phyloP scores from a whole-genome alignment of 108 stramenopile genomes.

The Pseudonitzschia pungens region DNA sequence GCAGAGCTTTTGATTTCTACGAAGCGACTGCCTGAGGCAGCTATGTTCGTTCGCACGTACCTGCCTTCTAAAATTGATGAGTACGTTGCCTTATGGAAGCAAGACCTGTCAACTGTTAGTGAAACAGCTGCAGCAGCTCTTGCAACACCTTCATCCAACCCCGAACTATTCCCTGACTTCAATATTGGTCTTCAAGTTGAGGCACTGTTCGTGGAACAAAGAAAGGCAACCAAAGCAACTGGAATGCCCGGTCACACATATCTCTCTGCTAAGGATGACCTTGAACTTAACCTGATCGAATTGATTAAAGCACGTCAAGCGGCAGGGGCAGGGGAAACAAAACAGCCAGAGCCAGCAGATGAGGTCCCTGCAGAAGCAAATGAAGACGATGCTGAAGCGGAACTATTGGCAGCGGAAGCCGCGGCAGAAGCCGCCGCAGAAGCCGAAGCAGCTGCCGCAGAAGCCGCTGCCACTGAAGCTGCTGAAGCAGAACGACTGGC shows the following conservation, averaged over 20 bases:
- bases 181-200: slow-evolving; percentile 92
- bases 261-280: slow-evolving; percentile 85
- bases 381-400: background rate
- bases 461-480: slow-evolving; percentile 39
- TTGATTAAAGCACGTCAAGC: slow-evolving; percentile 75
- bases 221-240: slow-evolving; percentile 59
- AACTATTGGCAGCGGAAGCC: slow-evolving; percentile 32
- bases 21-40: slow-evolving; percentile 96
- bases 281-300: slow-evolving; percentile 86
- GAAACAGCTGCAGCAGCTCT: slow-evolving; percentile 91
- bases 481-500: slow-evolving; percentile 43
- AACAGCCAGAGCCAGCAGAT: slow-evolving; percentile 32
- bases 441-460: slow-evolving; percentile 36
- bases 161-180: slow-evolving; percentile 89
- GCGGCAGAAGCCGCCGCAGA: slow-evolving; percentile 28
- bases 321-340: slow-evolving; percentile 42
- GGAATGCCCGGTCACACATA: slow-evolving; percentile 80
- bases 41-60: slow-evolving; percentile 97
- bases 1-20: slow-evolving; percentile 86
- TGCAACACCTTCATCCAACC: slow-evolving; percentile 80
- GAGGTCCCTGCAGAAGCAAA: slow-evolving; percentile 27
- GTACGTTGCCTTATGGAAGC: slow-evolving; percentile 92
- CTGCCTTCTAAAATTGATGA: slow-evolving; percentile 90
- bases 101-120: slow-evolving; percentile 79
- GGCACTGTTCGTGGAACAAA: slow-evolving; percentile 83